Evolutionary conservation across 2,329 filamentous ascomycete genomes (phyloP).

Genomic region (Berkeleyomyces rouxiae): DNA sequence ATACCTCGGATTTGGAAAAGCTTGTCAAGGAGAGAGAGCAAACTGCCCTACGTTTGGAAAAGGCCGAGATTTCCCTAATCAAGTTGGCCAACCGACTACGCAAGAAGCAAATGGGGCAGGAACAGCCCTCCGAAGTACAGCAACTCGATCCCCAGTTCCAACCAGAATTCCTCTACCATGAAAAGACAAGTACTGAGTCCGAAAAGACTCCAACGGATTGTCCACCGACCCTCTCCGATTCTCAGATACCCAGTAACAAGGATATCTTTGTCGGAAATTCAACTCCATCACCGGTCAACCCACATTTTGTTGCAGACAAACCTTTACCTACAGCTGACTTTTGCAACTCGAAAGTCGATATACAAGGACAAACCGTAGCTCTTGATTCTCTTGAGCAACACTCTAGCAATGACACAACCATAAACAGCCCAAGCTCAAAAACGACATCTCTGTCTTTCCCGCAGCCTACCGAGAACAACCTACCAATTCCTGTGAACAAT

Average conservation of each 20-base stretch:
- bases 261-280: not conserved
- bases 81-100: constrained; percentile 50
- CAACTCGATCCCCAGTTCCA: constrained; percentile 3
- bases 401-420: constrained; percentile 44
- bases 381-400: not conserved
- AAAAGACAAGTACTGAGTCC: constrained; percentile 9
- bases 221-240: not conserved
- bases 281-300: constrained; percentile 26
- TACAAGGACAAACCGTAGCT: not conserved
- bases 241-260: not conserved
- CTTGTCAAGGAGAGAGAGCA: constrained; percentile 62
- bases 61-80: constrained; percentile 67
- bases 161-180: constrained; percentile 1
- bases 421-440: constrained; percentile 21
- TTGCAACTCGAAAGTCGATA: not conserved
- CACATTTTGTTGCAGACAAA: not conserved
- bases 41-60: constrained; percentile 62
- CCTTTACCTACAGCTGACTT: not conserved
- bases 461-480: not conserved
- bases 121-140: not conserved
- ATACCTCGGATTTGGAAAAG: constrained; percentile 57
- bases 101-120: constrained; percentile 26
- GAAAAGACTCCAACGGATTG: constrained; percentile 21
- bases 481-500: not conserved
- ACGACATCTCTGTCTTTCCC: not conserved